Evolutionary conservation across 768 basidiomycete genomes (phyloP), one percentile per base, ranked within the genome.

Genomic region (Naganishia friedmannii): DNA sequence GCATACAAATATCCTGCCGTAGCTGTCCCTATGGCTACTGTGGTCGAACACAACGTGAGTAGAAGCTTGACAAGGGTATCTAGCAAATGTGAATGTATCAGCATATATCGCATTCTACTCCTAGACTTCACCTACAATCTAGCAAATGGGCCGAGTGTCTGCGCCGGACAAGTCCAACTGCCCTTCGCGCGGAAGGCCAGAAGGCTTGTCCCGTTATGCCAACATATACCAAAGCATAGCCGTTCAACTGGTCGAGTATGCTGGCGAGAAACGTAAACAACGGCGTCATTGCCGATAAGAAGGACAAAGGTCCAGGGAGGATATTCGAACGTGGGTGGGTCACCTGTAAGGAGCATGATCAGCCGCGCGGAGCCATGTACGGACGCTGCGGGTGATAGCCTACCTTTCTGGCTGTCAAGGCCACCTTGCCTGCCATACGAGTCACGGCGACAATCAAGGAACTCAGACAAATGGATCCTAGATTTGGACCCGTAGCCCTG

Each of bases 1-100:
- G 92, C 90, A 74, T 94, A 91, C 23, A 97, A 81, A 79, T 95
- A 96, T 5, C 92, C 90, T 45, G 86, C 82, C 32, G 94, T 83
- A 17, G 91, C 88, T 72, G 91, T 90, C 6, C 92, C 90, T 72
- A 93, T 85, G 0, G 90, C 90, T 70, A 93, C 83, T 0, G 89
- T 90, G 60, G 91, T 83, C 21, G 92, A 89, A 15, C 90, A 86
- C 32, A 86, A 80, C 17, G 83, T 80, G 19, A 84, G 76, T 2
- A 85, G 80, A n/a, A 90, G 85, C 19, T 88, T 90, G 73, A 94
- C 84, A 73, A 93, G 82, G 0, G 89, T 86, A 73, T 92, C 84
- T 77, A 87, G 21, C 4, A 65, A 28, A 2, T n/a, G 23, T 21
- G 23, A 46, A n/a, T 51, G 3, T 51, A 70, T 85, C 29, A 86